Percentiles rank a stretch among this genome's conserved stretches.
These are phyloP conservation scores for Fagus sylvatica DNA, from an alignment of 306 rosid species.

Conservation along the genomic window DNA sequence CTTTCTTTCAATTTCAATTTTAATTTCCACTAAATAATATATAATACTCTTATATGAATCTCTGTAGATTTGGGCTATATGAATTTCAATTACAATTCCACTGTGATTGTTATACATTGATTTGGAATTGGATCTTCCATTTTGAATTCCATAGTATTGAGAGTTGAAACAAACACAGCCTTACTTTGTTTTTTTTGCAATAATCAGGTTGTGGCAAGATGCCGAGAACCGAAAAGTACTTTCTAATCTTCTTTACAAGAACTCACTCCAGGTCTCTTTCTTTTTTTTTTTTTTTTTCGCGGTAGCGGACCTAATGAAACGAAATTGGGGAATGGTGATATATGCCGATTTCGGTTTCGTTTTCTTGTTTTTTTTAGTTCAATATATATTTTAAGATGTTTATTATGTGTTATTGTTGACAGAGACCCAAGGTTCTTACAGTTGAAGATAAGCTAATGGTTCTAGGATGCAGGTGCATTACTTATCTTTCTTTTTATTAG, in stretches of 20 bases:
- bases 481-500: background rate
- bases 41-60: no score
- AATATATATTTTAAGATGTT: conserved; percentile 9
- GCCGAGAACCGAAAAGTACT: conserved; percentile 85
- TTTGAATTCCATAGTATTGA: background rate
- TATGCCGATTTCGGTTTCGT: background rate
- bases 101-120: no score
- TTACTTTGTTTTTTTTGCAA: conserved; percentile 1
- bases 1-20: no score
- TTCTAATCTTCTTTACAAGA: conserved; percentile 60
- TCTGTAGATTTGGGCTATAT: no score
- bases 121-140: background rate
- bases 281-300: background rate
- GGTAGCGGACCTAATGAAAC: no score
- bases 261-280: conserved; percentile 59
- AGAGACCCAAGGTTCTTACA: conserved; percentile 86
- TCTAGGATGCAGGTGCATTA: conserved; percentile 80
- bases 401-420: conserved; percentile 9
- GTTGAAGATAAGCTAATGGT: conserved; percentile 85
- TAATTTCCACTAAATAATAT: no score
- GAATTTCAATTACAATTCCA: no score
- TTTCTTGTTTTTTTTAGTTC: background rate
- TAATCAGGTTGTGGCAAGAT: conserved; percentile 93
- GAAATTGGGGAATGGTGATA: background rate
- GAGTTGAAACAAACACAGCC: background rate